These are phyloP conservation scores for Asterophora lycoperdoides DNA, from an alignment of 768 basidiomycete species.

Conservation along the genomic window DNA sequence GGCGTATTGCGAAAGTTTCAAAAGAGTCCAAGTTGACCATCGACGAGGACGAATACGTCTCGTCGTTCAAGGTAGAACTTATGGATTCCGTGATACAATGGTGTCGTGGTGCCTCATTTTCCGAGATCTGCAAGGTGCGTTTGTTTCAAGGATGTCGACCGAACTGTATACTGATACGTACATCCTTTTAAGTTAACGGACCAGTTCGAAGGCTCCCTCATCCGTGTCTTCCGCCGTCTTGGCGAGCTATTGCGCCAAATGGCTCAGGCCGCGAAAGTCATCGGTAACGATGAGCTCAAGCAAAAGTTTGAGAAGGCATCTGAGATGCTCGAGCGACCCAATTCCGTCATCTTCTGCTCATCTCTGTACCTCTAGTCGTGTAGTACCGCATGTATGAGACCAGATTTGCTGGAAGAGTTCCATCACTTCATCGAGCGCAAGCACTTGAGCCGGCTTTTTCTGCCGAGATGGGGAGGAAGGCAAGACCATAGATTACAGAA, in stretches of 20 bases:
- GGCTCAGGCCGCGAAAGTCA: slow-evolving; percentile 92
- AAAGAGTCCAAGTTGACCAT: slow-evolving; percentile 88
- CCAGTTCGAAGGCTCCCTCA: slow-evolving; percentile 95
- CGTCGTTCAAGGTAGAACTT: slow-evolving; percentile 95
- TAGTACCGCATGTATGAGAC: neutral
- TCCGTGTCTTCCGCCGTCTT: slow-evolving; percentile 91
- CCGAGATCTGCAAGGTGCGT: slow-evolving; percentile 91
- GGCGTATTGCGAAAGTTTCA: slow-evolving; percentile 95
- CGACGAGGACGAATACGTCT: slow-evolving; percentile 92
- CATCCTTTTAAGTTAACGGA: slow-evolving; percentile 72
- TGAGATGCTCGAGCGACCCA: slow-evolving; percentile 90
- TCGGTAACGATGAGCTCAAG: slow-evolving; percentile 90
- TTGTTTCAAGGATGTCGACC: neutral
- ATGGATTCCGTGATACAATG: slow-evolving; percentile 98
- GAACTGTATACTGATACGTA: neutral
- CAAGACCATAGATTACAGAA: neutral
- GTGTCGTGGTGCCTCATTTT: slow-evolving; percentile 97
- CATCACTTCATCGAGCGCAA: too few species aligned
- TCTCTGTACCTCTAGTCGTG: slow-evolving; percentile 65
- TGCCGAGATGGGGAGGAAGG: too few species aligned
- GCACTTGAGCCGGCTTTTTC: too few species aligned
- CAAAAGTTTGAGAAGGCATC: slow-evolving; percentile 90
- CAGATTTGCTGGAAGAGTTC: too few species aligned
- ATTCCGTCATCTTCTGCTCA: slow-evolving; percentile 90
- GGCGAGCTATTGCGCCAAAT: slow-evolving; percentile 96